Conservation (phyloP, 306 rosid genomes). For the Pterocarpus santalinus region DNA sequence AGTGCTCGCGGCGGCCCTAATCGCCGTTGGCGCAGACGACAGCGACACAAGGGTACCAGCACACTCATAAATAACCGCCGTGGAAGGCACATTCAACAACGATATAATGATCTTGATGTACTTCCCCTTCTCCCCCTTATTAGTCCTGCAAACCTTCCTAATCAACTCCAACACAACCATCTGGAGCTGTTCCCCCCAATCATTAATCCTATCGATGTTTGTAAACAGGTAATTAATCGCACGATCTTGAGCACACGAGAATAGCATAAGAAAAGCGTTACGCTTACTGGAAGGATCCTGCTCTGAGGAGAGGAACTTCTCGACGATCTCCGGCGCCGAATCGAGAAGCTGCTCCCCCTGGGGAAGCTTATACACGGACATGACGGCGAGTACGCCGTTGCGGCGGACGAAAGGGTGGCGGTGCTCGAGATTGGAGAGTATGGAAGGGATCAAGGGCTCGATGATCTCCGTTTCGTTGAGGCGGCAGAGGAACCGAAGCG, state of each 20-base stretch:
- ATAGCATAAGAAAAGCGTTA: slow-evolving; percentile 95
- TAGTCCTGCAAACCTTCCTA: slow-evolving; percentile 84
- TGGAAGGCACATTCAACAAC: slow-evolving; percentile 70
- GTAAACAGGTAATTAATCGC: slow-evolving; percentile 74
- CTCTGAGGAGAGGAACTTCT: slow-evolving; percentile 75
- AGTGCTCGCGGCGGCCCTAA: slow-evolving; percentile 84
- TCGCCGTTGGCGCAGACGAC: slow-evolving; percentile 93
- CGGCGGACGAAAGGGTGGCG: slow-evolving; percentile 91
- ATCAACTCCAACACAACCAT: slow-evolving; percentile 90
- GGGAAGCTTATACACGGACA: slow-evolving; percentile 86
- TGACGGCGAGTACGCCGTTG: slow-evolving; percentile 84
- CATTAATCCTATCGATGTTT: slow-evolving; percentile 73
- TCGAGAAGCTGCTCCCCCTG: slow-evolving; percentile 86
- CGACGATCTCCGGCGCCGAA: slow-evolving; percentile 85
- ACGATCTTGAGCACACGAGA: slow-evolving; percentile 86
- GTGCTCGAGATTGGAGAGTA: slow-evolving; percentile 84
- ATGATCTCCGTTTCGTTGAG: slow-evolving; percentile 85
- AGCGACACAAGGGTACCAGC: slow-evolving; percentile 90
- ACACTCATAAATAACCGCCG: slow-evolving; percentile 92
- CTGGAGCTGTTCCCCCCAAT: slow-evolving; percentile 94
- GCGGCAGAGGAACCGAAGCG: slow-evolving; percentile 91
- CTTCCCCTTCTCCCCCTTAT: slow-evolving; percentile 84
- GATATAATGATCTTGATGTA: slow-evolving; percentile 88
- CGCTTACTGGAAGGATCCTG: slow-evolving; percentile 89
- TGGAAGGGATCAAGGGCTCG: slow-evolving; percentile 90